Evolutionary conservation across 345 rosid genomes (phyloP), one percentile per base, ranked within the genome.

Genomic region (Populus simonii): DNA sequence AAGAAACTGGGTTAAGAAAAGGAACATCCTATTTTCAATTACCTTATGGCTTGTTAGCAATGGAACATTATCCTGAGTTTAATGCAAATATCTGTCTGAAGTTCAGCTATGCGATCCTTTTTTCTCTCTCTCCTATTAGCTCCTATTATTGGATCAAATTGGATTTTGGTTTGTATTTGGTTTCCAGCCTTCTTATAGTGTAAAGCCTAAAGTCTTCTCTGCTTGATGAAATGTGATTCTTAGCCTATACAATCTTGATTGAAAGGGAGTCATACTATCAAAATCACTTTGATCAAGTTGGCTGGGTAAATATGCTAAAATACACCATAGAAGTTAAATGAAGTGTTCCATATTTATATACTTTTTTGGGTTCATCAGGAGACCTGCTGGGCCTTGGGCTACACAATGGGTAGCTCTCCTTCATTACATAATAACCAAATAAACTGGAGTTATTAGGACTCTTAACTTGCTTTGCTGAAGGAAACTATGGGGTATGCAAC

Each of bases 151-250:
- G 59, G 16, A 25, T 57, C 11, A 17, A 23, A 78, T 13, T 78
- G 47, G 76, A 20, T 72, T 17, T 9, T 15, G 62, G 61, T 38
- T 49, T 23, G 23, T n/a, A 78, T 78, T 78, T 63, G 65, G 38
- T 51, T 18, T 39, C 35, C n/a, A 47, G 15, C 65, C 66, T 71
- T 33, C 36, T 78, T 31, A 43, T 33, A 6, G 22, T 55, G 43
- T 20, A 70, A 5, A 53, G 29, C n/a, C 11, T 71, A 10, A 35
- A 27, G 41, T 16, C 36, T 25, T 73, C 29, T n/a, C 5, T 39
- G 13, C 23, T 57, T 0, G 18, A 16, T 68, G 57, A 47, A n/a
- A n/a, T 23, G 23, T 36, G 66, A 18, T 22, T 23, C 63, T 72
- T 20, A 72, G 22, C 16, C 11, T 8, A 7, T 8, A 36, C 35